Percentiles rank a stretch among this genome's conserved stretches.
phyloP scores from a whole-genome alignment of 345 rosid species.

The Tarenaya hassleriana region DNA sequence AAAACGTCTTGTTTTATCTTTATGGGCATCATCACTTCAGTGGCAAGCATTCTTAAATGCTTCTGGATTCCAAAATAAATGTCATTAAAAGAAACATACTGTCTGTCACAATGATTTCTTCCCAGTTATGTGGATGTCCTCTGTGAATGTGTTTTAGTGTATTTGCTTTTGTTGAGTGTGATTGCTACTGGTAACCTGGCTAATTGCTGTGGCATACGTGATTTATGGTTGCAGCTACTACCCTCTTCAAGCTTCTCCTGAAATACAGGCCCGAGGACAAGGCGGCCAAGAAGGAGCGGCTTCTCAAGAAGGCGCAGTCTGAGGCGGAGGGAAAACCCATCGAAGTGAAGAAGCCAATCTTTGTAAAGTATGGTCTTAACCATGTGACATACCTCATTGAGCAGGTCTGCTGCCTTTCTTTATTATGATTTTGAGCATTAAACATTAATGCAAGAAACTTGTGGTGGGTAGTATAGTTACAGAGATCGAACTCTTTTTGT shows the following conservation, averaged over 20 bases:
- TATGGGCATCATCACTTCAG: background rate
- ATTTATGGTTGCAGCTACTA: slow-evolving; percentile 31
- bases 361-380: slow-evolving; percentile 57
- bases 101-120: too few species aligned
- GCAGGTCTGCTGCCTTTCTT: slow-evolving; percentile 31
- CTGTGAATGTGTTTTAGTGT: background rate
- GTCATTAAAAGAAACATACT: too few species aligned
- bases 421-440: background rate
- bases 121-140: background rate
- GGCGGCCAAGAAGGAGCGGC: slow-evolving; percentile 55
- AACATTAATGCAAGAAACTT: background rate
- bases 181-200: background rate
- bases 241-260: slow-evolving; percentile 44
- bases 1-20: background rate
- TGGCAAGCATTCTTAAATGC: too few species aligned
- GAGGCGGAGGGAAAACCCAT: slow-evolving; percentile 47
- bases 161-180: background rate
- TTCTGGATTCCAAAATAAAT: too few species aligned
- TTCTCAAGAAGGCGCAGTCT: slow-evolving; percentile 49
- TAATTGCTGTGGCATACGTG: background rate
- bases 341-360: slow-evolving; percentile 51
- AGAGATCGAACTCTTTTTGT: slow-evolving; percentile 6
- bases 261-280: slow-evolving; percentile 63
- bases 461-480: background rate
- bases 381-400: slow-evolving; percentile 58